phyloP scores from a whole-genome alignment of 805 yeast species.

The Metahyphopichia silvanorum region DNA sequence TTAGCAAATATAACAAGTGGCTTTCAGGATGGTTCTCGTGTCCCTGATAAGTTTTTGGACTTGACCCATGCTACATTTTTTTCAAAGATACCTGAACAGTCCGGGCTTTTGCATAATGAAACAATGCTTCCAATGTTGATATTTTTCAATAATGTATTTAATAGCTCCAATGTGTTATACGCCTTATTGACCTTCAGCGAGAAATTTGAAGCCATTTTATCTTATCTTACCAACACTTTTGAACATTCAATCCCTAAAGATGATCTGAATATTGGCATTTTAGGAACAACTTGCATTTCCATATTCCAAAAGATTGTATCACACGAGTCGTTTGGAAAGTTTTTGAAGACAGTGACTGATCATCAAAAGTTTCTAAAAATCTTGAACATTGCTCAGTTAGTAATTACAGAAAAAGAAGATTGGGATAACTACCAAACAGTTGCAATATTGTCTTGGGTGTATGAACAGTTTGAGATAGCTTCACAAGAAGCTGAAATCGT shows the following conservation, averaged over 20 bases:
- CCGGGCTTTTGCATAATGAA: slow-evolving; percentile 6
- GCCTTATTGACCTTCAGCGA: slow-evolving; percentile 9
- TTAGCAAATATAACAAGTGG: slow-evolving; percentile 17
- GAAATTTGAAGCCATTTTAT: slow-evolving; percentile 2
- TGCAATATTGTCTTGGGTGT: slow-evolving; percentile 40
- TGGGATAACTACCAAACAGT: slow-evolving; percentile 39
- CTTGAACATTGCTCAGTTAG: slow-evolving; percentile 27
- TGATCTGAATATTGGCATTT: background rate
- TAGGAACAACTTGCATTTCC: slow-evolving; percentile 11
- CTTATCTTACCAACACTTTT: slow-evolving; percentile 4
- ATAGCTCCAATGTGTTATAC: slow-evolving; percentile 8
- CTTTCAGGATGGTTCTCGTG: slow-evolving; percentile 1
- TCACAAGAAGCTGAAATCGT: slow-evolving; percentile 10
- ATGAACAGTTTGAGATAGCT: slow-evolving; percentile 23
- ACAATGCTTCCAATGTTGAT: slow-evolving; percentile 5
- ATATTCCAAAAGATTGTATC: slow-evolving; percentile 17
- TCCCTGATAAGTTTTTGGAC: slow-evolving; percentile 2
- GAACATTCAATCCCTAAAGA: background rate
- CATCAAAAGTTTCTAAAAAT: slow-evolving; percentile 7
- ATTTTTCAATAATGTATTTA: slow-evolving; percentile 6
- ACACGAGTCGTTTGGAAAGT: slow-evolving; percentile 31
- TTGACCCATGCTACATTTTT: slow-evolving; percentile 4
- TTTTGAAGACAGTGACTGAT: slow-evolving; percentile 7
- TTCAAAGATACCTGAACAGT: slow-evolving; percentile 5
- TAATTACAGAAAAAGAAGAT: slow-evolving; percentile 34